Percentiles rank a stretch among this genome's conserved stretches.
phyloP scores from a whole-genome alignment of 345 rosid genomes.

The Cardamine resedifolia region DNA sequence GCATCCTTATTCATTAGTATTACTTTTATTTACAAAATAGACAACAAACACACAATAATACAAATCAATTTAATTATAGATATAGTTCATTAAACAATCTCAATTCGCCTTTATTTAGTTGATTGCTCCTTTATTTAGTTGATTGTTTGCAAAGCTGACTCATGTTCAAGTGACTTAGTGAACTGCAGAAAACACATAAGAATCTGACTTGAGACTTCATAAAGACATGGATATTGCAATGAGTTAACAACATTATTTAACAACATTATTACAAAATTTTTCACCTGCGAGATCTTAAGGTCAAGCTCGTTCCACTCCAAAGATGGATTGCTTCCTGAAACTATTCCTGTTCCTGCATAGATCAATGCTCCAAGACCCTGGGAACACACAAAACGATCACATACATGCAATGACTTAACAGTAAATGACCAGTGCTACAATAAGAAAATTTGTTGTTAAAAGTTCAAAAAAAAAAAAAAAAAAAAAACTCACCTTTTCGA shows the following conservation, averaged over 20 bases:
- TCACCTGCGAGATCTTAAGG: slow-evolving; percentile 87
- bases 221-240: not conserved
- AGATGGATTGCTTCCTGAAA: slow-evolving; percentile 76
- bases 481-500: slow-evolving; percentile 52
- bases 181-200: not conserved
- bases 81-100: not conserved
- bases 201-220: not conserved
- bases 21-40: not conserved
- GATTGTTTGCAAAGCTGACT: slow-evolving; percentile 50
- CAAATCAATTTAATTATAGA: not conserved
- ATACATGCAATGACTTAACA: not conserved
- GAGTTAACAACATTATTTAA: too few species aligned
- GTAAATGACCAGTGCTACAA: not conserved
- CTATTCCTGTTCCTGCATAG: slow-evolving; percentile 88
- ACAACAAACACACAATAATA: not conserved
- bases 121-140: slow-evolving; percentile 36
- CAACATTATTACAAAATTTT: not conserved
- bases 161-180: slow-evolving; percentile 68
- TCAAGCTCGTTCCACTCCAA: slow-evolving; percentile 90
- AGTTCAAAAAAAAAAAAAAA: too few species aligned
- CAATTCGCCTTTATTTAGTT: slow-evolving; percentile 28
- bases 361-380: slow-evolving; percentile 78
- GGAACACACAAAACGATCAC: slow-evolving; percentile 21
- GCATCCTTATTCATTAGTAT: not conserved
- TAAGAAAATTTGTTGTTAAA: too few species aligned